Conservation (phyloP, 305 asterid species). For the Rubia peregrina region DNA sequence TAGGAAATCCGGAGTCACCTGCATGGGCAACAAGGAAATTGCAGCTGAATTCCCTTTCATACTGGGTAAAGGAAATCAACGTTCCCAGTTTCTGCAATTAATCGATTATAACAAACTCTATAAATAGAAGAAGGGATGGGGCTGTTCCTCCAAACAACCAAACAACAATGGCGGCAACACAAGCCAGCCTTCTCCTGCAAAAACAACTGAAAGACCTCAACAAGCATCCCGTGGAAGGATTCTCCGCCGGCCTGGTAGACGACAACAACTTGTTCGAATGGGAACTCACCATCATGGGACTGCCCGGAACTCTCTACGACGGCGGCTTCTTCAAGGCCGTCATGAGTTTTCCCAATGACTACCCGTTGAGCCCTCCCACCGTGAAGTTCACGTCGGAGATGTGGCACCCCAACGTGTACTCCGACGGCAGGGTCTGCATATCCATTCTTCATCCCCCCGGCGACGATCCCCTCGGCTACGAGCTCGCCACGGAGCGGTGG, state of each 20-base stretch:
- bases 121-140: too few species aligned
- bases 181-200: conserved; percentile 5
- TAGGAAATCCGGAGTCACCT: too few species aligned
- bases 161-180: not conserved
- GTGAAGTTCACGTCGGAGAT: conserved; percentile 2
- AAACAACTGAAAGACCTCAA: not conserved
- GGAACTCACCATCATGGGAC: not conserved
- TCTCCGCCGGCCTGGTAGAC: not conserved
- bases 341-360: not conserved
- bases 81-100: not conserved
- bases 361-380: not conserved
- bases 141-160: not conserved
- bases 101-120: not conserved
- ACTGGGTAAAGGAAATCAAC: not conserved
- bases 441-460: not conserved
- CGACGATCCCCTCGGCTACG: conserved; percentile 3
- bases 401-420: conserved; percentile 1
- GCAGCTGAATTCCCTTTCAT: not conserved
- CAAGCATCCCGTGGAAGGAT: conserved; percentile 1
- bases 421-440: not conserved
- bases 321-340: not conserved
- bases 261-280: not conserved
- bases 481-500: conserved; percentile 5
- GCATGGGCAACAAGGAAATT: not conserved
- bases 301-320: not conserved